Percentiles rank a stretch among this genome's conserved stretches.
phyloP scores from a whole-genome alignment of 2,329 filamentous ascomycete genomes.

The Nigrospora osmanthi region DNA sequence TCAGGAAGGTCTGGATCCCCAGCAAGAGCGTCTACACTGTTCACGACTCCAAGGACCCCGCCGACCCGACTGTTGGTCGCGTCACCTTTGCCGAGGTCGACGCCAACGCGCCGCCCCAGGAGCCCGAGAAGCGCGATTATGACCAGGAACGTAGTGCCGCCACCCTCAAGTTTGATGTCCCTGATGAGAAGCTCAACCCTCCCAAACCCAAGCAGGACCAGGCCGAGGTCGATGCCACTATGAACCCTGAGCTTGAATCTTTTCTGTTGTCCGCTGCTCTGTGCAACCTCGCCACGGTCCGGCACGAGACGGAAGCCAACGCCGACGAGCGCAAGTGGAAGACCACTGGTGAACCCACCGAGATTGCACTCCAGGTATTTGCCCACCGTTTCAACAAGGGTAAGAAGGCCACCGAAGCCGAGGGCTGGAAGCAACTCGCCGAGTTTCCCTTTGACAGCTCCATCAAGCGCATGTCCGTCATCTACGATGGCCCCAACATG shows the following conservation, averaged over 20 bases:
- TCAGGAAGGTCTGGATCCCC: conserved; percentile 59
- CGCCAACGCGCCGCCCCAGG: conserved; percentile 22
- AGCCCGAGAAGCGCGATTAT: conserved; percentile 42
- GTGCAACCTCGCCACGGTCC: conserved; percentile 57
- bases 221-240: conserved; percentile 24
- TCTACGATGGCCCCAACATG: conserved; percentile 47
- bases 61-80: conserved; percentile 50
- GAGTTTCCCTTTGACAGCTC: conserved; percentile 75
- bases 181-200: conserved; percentile 43
- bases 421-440: conserved; percentile 55
- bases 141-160: conserved; percentile 53
- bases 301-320: conserved; percentile 43
- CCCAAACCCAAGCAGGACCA: conserved; percentile 23
- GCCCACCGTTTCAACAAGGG: conserved; percentile 58
- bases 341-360: conserved; percentile 63
- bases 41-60: conserved; percentile 52
- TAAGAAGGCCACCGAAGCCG: conserved; percentile 41
- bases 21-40: conserved; percentile 49
- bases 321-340: conserved; percentile 52
- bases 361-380: conserved; percentile 71
- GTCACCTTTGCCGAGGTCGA: conserved; percentile 35
- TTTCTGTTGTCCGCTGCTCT: conserved; percentile 52
- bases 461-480: conserved; percentile 74
- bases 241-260: conserved; percentile 41
- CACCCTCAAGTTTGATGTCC: conserved; percentile 55